Base-by-base conservation (phyloP, 495 filamentous ascomycete genomes). In the Penicillium argentinense region DNA sequence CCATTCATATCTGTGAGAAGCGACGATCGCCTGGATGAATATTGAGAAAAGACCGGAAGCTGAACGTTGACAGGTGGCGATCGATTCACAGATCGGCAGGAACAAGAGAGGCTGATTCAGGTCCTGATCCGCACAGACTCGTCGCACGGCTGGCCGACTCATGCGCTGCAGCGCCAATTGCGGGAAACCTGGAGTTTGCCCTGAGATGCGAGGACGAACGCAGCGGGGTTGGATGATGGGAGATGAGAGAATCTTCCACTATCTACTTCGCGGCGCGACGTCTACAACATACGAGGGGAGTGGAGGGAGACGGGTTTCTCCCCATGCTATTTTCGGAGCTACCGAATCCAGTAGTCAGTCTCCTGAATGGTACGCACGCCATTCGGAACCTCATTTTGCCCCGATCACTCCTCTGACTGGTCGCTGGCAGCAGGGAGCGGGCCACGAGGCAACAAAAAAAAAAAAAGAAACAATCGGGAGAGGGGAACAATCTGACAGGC, bases 131-230 rank as follows among this genome's bases (percentile, higher is more conserved):
- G 43, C 25, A 59, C 47, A 14, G 52, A 53, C n/a, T 24, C 39
- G 8, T 25, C 53, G 16, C 59, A 62, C 19, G 56, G 59, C 2
- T 62, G 59, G 59, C 59, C 56, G 28, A 62, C 59, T 13, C 51
- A 56, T 53, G 52, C 42, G 9, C 45, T 62, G 1, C 56, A 56
- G 37, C 43, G 52, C 21, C 56, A 59, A 36, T 52, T 59, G 29
- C 44, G 44, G 24, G 55, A 62, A n/a, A 62, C 43, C 6, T 62
- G 56, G 59, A 52, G 42, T 4, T 36, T 58, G 39, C 27, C 9
- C 14, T 60, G 57, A 60, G n/a, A n/a, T n/a, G n/a, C n/a, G n/a
- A n/a, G 14, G 9, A 32, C 5, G n/a, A n/a, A n/a, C n/a, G n/a
- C n/a, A n/a, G n/a, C n/a, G n/a, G n/a, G n/a, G n/a, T n/a, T n/a